Evolutionary conservation across 495 filamentous ascomycete genomes (phyloP), one percentile per base, ranked within the genome.

Genomic region (Aspergillus ostianus): DNA sequence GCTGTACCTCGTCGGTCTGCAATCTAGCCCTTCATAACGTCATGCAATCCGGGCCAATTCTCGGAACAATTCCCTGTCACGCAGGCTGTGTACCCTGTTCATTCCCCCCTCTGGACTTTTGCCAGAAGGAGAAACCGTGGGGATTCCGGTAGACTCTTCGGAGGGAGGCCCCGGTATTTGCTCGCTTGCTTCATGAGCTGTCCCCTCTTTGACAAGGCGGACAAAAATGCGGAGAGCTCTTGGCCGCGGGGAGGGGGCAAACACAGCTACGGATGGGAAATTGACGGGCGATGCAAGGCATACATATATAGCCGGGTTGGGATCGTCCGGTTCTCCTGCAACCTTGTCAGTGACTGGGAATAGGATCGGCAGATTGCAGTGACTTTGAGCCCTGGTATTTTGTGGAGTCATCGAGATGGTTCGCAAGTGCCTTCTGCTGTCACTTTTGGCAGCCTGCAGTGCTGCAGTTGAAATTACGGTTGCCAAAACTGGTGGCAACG

Each of bases 401-500:
- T 29, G n/a, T 12, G 23, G 17, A 29, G 8, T 15, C 27, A 32
- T 26, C 19, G 66, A 51, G 20, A 65, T 73, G 60, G 56, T 74
- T 36, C 64, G 27, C 36, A 51, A 65, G 53, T 63, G 62, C 47
- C 53, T 72, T 55, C 55, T 74, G 19, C 30, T 72, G 62, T 60
- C 71, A 0, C 56, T 74, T 47, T 50, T 72, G 60, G 71, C 70
- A 20, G 61, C 67, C 4, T 68, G 64, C 52, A 58, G 64, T 55
- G 59, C 66, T 7, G 72, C 72, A 10, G 65, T 72, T 30, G 58
- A 71, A 4, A 67, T 75, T 47, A 65, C 72, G 3, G 82, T 85
- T 57, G 70, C 74, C 5, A 75, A 69, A 51, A 75, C 75, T 23
- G 80, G 80, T 4, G 82, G 81, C 9, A 85, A 84, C 72, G 68